Conservation (phyloP, 495 filamentous ascomycete genomes). For the Parmelia sp. region DNA sequence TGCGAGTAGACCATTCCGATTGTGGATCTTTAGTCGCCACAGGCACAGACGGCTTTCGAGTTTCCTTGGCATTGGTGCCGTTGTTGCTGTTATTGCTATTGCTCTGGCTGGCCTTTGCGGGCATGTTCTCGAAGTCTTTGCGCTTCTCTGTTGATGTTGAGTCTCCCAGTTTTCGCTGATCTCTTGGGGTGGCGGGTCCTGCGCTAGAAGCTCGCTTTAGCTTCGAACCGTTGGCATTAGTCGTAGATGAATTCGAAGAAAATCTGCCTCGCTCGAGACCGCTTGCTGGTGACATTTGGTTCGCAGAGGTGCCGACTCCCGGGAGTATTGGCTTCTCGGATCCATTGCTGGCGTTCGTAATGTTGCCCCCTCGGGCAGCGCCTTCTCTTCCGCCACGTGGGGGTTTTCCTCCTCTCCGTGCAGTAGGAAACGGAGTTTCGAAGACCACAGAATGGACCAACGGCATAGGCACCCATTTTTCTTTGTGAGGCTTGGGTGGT, state of each 20-base stretch:
- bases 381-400: constrained; percentile 48
- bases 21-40: constrained; percentile 30
- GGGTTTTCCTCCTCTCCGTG: constrained; percentile 53
- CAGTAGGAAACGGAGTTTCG: constrained; percentile 66
- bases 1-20: neutral
- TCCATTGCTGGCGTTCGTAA: constrained; percentile 36
- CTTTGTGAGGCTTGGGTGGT: constrained; percentile 51
- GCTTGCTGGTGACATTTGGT: constrained; percentile 12
- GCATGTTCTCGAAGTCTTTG: constrained; percentile 25
- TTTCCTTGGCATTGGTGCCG: constrained; percentile 15
- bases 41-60: constrained; percentile 29
- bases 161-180: constrained; percentile 38
- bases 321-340: constrained; percentile 33
- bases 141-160: constrained; percentile 35
- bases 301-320: neutral
- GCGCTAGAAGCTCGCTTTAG: constrained; percentile 44
- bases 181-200: constrained; percentile 32
- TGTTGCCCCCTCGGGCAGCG: constrained; percentile 48
- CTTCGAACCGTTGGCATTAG: constrained; percentile 19
- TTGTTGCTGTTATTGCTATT: constrained; percentile 16
- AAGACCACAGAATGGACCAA: constrained; percentile 77
- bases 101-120: constrained; percentile 18
- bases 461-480: constrained; percentile 65
- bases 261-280: constrained; percentile 30
- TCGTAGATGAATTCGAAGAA: constrained; percentile 32